These are phyloP conservation scores for Angophora floribunda DNA, from an alignment of 345 rosid genomes.

Conservation along the genomic window DNA sequence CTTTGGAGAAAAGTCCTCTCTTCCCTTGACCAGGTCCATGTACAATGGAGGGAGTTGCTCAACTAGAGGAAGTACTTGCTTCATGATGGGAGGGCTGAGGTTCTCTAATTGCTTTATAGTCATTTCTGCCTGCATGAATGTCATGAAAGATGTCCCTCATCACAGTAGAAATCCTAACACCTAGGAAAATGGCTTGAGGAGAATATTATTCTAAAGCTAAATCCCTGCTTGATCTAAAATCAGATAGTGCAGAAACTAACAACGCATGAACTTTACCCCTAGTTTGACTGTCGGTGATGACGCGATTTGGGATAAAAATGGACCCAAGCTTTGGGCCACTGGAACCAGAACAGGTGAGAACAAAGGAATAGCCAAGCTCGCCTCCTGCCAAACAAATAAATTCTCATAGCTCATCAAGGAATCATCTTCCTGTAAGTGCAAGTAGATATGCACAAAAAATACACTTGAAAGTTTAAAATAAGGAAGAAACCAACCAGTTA, in stretches of 20 bases:
- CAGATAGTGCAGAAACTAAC: not conserved
- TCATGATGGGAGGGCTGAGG: constrained; percentile 89
- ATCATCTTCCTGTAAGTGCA: not conserved
- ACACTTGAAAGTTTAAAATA: not conserved
- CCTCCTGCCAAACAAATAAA: constrained; percentile 45
- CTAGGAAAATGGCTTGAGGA: not conserved
- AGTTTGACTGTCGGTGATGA: constrained; percentile 69
- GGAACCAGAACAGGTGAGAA: constrained; percentile 94
- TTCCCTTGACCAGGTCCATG: constrained; percentile 88
- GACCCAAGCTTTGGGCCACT: constrained; percentile 91
- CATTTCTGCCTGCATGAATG: constrained; percentile 78
- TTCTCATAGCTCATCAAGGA: not conserved
- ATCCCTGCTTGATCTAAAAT: not conserved
- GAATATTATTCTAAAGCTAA: not conserved
- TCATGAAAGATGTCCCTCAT: not conserved
- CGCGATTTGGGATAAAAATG: constrained; percentile 66
- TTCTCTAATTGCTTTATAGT: constrained; percentile 84
- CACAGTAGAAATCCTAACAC: not conserved
- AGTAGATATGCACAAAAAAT: not conserved
- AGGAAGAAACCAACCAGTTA: not conserved
- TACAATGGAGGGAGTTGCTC: constrained; percentile 96
- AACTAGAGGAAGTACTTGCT: constrained; percentile 88
- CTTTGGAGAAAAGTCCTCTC: constrained; percentile 90
- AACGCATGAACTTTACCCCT: constrained; percentile 48
- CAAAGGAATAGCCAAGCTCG: constrained; percentile 84